Conservation (phyloP, 768 basidiomycete species). For the Russula earlei region DNA sequence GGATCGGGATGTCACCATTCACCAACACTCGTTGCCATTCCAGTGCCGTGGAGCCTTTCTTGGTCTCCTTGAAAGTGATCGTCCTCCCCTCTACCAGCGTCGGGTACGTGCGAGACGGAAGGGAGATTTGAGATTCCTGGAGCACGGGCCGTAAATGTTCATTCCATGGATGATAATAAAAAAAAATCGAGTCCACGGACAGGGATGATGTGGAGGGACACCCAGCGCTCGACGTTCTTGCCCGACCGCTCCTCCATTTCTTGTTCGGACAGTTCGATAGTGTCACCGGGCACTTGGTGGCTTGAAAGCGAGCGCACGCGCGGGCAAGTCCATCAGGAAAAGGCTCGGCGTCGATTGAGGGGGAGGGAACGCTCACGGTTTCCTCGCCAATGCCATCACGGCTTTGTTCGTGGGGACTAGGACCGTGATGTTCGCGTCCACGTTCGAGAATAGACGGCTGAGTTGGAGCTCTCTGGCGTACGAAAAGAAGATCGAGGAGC, state of each 20-base stretch:
- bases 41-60: conserved; percentile 29
- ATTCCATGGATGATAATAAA: not conserved
- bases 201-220: conserved; percentile 76
- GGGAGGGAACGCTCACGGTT: conserved; percentile 52
- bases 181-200: conserved; percentile 36
- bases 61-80: conserved; percentile 41
- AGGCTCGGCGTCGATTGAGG: not conserved
- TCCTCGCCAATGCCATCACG: conserved; percentile 67
- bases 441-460: conserved; percentile 38
- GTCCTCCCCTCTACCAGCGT: conserved; percentile 54
- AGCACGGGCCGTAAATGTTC: not conserved
- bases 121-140: conserved; percentile 40
- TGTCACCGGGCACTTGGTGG: conserved; percentile 50
- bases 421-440: conserved; percentile 38
- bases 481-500: conserved; percentile 74
- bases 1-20: conserved; percentile 45
- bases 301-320: conserved; percentile 29
- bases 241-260: conserved; percentile 52
- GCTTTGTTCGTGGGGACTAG: conserved; percentile 85
- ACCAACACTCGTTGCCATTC: conserved; percentile 55
- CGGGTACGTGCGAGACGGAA: conserved; percentile 37
- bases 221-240: conserved; percentile 69
- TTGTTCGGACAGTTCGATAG: conserved; percentile 51
- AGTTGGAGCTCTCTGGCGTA: conserved; percentile 67
- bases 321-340: too few species aligned